Evolutionary conservation across 306 rosid species (phyloP).

Genomic region (Rosa persica): DNA sequence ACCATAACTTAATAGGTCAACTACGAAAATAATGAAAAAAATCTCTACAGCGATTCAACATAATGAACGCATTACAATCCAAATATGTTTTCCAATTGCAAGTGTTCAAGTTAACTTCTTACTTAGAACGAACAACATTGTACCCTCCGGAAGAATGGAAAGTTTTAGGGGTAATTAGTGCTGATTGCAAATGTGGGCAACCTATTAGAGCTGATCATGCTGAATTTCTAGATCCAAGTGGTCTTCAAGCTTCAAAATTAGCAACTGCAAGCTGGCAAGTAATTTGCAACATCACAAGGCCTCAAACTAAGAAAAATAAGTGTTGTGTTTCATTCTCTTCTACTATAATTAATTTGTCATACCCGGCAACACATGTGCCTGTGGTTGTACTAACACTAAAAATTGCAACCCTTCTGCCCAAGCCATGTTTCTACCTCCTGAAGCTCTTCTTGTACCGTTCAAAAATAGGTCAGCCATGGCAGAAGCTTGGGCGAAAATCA

Average conservation of each 20-base stretch:
- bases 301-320: constrained; percentile 20
- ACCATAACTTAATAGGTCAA: too few relatives aligned
- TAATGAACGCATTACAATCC: constrained; percentile 46
- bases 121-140: constrained; percentile 39
- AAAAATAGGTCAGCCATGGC: constrained; percentile 41
- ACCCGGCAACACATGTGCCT: constrained; percentile 55
- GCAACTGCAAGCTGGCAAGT: constrained; percentile 51
- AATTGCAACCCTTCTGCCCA: constrained; percentile 41
- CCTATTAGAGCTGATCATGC: constrained; percentile 47
- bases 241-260: constrained; percentile 23
- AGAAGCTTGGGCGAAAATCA: constrained; percentile 59
- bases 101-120: constrained; percentile 66
- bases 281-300: constrained; percentile 39
- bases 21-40: too few relatives aligned
- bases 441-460: constrained; percentile 56
- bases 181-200: constrained; percentile 44
- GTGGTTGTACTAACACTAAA: constrained; percentile 38
- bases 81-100: constrained; percentile 46
- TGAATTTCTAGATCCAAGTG: constrained; percentile 38
- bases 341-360: constrained; percentile 50
- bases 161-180: constrained; percentile 41
- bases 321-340: constrained; percentile 75
- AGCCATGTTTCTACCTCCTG: constrained; percentile 45
- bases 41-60: too few relatives aligned
- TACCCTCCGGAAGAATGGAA: constrained; percentile 59